These are phyloP conservation scores for Solanum sejunctum DNA, from an alignment of 257 asterid genomes.

Conservation along the genomic window DNA sequence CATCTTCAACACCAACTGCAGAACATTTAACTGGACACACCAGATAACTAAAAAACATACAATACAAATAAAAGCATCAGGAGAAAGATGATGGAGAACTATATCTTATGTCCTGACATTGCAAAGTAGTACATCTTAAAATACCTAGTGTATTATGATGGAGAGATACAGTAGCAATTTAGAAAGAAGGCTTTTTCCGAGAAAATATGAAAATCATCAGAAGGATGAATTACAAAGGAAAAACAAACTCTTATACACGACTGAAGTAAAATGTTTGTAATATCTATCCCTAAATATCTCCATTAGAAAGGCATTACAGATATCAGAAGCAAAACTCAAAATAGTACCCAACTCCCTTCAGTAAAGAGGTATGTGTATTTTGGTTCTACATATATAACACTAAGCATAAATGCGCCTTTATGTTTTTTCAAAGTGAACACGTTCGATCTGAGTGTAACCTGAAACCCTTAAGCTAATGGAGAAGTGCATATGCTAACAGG, in stretches of 20 bases:
- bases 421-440: background rate
- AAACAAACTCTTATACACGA: no score
- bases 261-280: background rate
- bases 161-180: background rate
- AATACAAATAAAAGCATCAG: background rate
- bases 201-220: background rate
- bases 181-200: background rate
- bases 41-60: background rate
- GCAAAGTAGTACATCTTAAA: background rate
- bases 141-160: background rate
- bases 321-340: background rate
- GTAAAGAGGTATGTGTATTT: background rate
- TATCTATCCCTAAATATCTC: background rate
- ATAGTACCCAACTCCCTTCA: background rate
- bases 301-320: background rate
- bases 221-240: background rate
- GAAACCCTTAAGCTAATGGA: background rate
- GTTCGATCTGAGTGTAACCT: background rate
- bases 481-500: background rate
- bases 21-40: background rate
- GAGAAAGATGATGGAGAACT: background rate
- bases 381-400: background rate
- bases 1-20: conserved; percentile 21
- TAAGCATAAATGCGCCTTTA: background rate
- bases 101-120: background rate